A percentile compares a stretch with the other conserved stretches of the same genome.
Conservation (phyloP, 1,139 yeast species). For the Taphrina confusa region DNA sequence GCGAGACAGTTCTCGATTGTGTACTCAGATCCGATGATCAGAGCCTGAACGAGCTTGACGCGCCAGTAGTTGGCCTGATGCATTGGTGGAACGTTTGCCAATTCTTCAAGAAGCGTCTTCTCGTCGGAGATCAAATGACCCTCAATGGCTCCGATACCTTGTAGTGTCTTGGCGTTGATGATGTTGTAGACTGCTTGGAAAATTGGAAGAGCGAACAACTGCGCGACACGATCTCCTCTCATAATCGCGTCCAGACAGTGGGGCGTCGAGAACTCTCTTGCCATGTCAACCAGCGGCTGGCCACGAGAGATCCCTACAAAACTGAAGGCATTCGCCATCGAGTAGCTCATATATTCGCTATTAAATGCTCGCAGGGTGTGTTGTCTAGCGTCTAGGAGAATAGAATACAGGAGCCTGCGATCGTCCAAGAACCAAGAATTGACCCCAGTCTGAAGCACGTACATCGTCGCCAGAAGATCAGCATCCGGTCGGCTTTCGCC, state of each 20-base stretch:
- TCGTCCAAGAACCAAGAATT: conserved; percentile 5
- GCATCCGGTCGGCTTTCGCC: not conserved
- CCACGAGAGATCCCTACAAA: conserved; percentile 2
- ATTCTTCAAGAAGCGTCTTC: not conserved
- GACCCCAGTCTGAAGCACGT: conserved; percentile 7
- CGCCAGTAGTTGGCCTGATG: conserved; percentile 7
- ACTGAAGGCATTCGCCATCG: not conserved
- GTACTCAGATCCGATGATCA: not conserved
- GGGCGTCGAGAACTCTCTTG: not conserved
- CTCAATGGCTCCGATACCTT: not conserved
- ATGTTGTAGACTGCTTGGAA: not conserved
- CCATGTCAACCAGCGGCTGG: not conserved
- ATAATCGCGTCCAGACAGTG: not conserved
- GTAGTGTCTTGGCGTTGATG: not conserved
- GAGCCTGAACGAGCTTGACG: not conserved
- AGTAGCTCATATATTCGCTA: conserved; percentile 4
- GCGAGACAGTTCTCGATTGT: not conserved
- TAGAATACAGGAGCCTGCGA: not conserved
- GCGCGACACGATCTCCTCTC: not conserved
- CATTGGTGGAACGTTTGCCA: not conserved
- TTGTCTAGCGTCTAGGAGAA: not conserved
- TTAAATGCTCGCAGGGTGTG: conserved; percentile 6
- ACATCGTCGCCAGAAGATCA: conserved; percentile 8
- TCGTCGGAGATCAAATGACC: not conserved
- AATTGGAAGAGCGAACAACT: not conserved